Percentiles rank a stretch among this genome's conserved stretches.
These are phyloP conservation scores for Pseudogymnoascus sp. DNA, from an alignment of 2,329 filamentous ascomycete species.

Conservation along the genomic window DNA sequence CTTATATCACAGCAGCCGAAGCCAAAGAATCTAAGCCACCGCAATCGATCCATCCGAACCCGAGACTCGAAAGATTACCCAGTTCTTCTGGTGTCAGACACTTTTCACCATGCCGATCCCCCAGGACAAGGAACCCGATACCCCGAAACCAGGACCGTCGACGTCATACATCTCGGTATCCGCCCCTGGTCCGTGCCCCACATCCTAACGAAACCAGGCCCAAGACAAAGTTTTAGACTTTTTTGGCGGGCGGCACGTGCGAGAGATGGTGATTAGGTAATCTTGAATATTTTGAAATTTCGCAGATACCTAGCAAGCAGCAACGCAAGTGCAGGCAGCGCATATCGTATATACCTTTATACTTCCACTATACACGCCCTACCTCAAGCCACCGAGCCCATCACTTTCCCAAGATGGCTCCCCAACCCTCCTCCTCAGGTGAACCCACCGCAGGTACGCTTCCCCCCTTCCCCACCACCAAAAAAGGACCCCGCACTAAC, in stretches of 20 bases:
- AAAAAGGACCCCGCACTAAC: conserved; percentile 12
- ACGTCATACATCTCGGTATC: neutral
- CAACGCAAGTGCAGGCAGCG: neutral
- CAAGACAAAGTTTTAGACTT: too few relatives aligned
- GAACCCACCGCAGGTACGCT: conserved; percentile 16
- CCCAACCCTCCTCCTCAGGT: neutral
- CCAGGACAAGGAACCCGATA: neutral
- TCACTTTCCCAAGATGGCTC: neutral
- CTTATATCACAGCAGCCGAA: neutral
- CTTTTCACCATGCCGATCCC: neutral
- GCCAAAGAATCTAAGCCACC: neutral
- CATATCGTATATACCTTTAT: neutral
- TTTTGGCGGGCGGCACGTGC: neutral
- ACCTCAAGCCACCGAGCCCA: neutral
- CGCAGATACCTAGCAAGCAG: neutral
- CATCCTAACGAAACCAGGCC: neutral
- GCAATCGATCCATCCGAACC: neutral
- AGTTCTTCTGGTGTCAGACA: neutral
- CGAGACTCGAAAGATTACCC: neutral
- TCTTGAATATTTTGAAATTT: neutral
- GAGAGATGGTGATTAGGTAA: neutral
- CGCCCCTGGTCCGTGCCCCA: neutral
- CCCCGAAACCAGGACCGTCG: neutral
- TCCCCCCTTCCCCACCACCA: neutral
- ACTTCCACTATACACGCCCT: neutral